Conservation (phyloP, 768 basidiomycete genomes). For the Artomyces pyxidatus region DNA sequence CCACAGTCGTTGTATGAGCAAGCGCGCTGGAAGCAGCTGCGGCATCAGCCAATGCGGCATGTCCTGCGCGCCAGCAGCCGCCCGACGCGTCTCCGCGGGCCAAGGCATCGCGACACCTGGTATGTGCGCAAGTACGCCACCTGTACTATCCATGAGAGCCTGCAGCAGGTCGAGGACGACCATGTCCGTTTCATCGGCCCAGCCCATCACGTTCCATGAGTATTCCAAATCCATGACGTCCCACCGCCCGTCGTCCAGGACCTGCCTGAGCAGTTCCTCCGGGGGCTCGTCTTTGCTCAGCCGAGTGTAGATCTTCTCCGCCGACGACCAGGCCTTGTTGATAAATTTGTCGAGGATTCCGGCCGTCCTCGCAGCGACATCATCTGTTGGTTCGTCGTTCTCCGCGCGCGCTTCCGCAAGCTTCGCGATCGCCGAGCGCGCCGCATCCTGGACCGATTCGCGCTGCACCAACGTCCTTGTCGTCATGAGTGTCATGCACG, state of each 20-base stretch:
- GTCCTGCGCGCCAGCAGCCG: not conserved
- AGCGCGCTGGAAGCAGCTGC: conserved; percentile 5
- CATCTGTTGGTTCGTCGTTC: not conserved
- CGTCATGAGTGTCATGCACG: conserved; percentile 9
- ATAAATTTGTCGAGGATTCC: conserved; percentile 3
- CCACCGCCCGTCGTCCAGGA: not conserved
- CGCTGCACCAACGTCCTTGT: not conserved
- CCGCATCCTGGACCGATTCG: not conserved
- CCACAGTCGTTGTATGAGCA: conserved; percentile 4
- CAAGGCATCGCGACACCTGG: conserved; percentile 1
- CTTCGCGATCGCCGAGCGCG: not conserved
- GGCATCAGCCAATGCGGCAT: conserved; percentile 1
- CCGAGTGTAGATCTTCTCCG: not conserved
- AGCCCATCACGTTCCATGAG: not conserved
- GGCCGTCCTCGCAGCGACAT: not conserved
- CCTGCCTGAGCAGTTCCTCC: conserved; percentile 1
- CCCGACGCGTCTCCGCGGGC: conserved; percentile 1
- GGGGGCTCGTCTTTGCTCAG: conserved; percentile 5
- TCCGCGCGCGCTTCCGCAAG: not conserved
- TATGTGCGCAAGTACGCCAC: not conserved
- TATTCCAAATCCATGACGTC: not conserved
- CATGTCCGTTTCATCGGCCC: conserved; percentile 3
- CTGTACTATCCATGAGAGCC: not conserved
- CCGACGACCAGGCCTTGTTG: conserved; percentile 2
- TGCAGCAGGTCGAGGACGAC: not conserved